Conservation (phyloP, 768 basidiomycete species). For the Mycena capillaripes region DNA sequence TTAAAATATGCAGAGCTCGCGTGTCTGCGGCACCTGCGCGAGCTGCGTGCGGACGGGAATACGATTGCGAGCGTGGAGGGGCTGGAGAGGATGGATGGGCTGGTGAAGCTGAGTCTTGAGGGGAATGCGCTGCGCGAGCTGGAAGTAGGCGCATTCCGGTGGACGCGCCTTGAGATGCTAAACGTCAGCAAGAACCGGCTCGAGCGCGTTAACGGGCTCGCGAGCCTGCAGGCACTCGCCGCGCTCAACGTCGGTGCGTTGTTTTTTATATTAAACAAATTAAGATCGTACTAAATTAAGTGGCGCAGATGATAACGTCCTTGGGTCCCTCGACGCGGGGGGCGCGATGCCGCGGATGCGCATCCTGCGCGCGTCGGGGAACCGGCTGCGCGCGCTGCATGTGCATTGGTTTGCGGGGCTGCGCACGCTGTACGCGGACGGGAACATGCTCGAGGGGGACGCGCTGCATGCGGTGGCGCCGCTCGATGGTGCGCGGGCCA, state of each 20-base stretch:
- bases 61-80: slow-evolving; percentile 81
- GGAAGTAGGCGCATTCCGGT: slow-evolving; percentile 74
- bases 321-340: slow-evolving; percentile 68
- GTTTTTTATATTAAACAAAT: no score
- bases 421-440: slow-evolving; percentile 94
- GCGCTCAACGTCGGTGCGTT: slow-evolving; percentile 89
- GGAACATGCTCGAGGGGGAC: slow-evolving; percentile 68
- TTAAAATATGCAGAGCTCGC: slow-evolving; percentile 70
- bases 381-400: slow-evolving; percentile 79
- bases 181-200: slow-evolving; percentile 86
- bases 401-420: slow-evolving; percentile 75
- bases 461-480: slow-evolving; percentile 24
- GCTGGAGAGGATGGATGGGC: slow-evolving; percentile 81
- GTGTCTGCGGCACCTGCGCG: slow-evolving; percentile 87
- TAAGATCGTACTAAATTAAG: no score
- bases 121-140: slow-evolving; percentile 76
- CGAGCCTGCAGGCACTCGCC: slow-evolving; percentile 71
- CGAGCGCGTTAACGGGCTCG: slow-evolving; percentile 69
- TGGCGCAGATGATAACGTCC: slow-evolving; percentile 81
- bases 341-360: slow-evolving; percentile 77
- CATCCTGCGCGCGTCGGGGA: slow-evolving; percentile 89
- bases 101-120: slow-evolving; percentile 87
- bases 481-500: background rate
- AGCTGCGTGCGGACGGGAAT: slow-evolving; percentile 93
- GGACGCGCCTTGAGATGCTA: slow-evolving; percentile 85